Base-by-base conservation (phyloP, 2,329 filamentous ascomycete species). In the Exophiala dermatitidis region DNA sequence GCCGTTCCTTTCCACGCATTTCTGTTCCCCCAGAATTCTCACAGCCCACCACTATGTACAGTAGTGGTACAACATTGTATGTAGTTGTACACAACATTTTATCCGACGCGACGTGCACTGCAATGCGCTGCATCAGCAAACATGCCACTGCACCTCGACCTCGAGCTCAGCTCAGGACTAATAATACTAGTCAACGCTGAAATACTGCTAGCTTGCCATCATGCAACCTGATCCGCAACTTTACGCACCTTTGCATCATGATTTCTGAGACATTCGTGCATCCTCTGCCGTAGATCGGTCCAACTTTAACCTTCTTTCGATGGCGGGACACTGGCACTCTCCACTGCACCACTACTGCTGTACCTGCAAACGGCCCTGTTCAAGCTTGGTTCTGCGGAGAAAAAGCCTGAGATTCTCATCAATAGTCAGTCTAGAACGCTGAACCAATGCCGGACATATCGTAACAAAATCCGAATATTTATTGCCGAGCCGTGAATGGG, bases 211-310 rank as follows among this genome's bases (percentile, higher is more conserved):
- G 55, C 55, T 57, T 57, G 19, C 19, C 19, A 54, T 50, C 51
- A 47, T 54, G 52, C 51, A 54, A 38, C 48, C 48, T 19, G 51
- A 53, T 41, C 55, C 55, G 51, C 48, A 40, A 40, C 34, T 37
- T 46, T 45, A 41, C 32, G 48, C 41, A 31, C 31, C 7, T 50
- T 51, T 56, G 53, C 56, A 58, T 56, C 53, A 56, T 56, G 56
- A 58, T 47, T 46, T 58, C 56, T 58, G 56, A 58, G 56, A 58
- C 56, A 58, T 58, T 48, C 53, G 19, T 56, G 47, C 53, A 45
- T 42, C 46, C 33, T 47, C 46, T 34, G 31, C 51, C 43, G 50
- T 43, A 44, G 53, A 56, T 56, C 56, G 50, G 47, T 38, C 10
- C 46, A 56, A 56, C 56, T 53, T 50, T 53, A 56, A 48, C 43